Conservation (phyloP, 164 flowering plant species). For the Magnolia kwangsiensis region DNA sequence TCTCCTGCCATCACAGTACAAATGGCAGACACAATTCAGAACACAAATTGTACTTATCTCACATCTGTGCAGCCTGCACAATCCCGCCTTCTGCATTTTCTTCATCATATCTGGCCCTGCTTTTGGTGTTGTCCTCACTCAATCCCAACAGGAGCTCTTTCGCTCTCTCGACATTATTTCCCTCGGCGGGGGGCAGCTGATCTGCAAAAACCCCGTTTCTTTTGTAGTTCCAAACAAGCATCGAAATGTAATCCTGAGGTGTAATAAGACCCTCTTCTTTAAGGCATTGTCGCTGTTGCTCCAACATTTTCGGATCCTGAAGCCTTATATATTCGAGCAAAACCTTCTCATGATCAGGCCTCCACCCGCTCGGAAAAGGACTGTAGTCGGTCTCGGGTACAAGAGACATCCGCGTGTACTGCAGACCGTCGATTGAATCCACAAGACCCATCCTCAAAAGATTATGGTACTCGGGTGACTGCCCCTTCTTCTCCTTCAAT, state of each 20-base stretch:
- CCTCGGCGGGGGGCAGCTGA: constrained; percentile 36
- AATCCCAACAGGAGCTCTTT: constrained; percentile 24
- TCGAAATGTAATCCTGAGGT: constrained; percentile 89
- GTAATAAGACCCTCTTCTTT: constrained; percentile 75
- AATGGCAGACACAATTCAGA: neutral
- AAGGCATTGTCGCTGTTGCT: constrained; percentile 55
- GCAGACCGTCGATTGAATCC: constrained; percentile 91
- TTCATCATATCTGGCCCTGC: constrained; percentile 34
- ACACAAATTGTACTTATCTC: constrained; percentile 9
- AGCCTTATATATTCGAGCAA: constrained; percentile 73
- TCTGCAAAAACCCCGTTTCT: constrained; percentile 58
- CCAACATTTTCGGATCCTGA: constrained; percentile 62
- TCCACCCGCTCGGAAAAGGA: constrained; percentile 81
- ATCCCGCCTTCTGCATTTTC: constrained; percentile 27
- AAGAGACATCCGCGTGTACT: constrained; percentile 81
- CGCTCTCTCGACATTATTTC: constrained; percentile 17
- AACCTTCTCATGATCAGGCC: constrained; percentile 86
- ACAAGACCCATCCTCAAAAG: constrained; percentile 87
- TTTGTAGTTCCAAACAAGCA: constrained; percentile 98
- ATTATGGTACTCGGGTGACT: constrained; percentile 89
- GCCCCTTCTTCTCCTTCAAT: constrained; percentile 87
- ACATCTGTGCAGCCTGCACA: constrained; percentile 39
- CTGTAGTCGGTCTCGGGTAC: constrained; percentile 90
- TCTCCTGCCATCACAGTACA: neutral
- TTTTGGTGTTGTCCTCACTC: constrained; percentile 12